Conservation (phyloP, 1,139 yeast genomes). For the Pichia sp. region DNA sequence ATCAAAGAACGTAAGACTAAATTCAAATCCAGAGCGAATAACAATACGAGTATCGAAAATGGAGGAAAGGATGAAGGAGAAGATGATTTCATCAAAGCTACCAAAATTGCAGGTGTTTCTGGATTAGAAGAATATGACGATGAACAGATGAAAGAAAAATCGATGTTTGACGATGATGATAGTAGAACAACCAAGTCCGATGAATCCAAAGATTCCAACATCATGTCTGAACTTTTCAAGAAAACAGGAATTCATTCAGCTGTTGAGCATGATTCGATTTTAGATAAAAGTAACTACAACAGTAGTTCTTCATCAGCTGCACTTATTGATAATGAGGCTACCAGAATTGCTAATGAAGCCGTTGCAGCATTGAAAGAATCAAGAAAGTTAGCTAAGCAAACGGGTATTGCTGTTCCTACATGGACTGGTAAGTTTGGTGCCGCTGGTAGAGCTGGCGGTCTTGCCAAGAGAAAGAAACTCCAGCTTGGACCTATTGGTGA, state of each 20-base stretch:
- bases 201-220: slow-evolving; percentile 42
- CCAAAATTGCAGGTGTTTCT: slow-evolving; percentile 53
- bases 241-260: slow-evolving; percentile 74
- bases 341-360: slow-evolving; percentile 73
- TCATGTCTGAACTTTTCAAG: slow-evolving; percentile 76
- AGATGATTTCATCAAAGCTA: slow-evolving; percentile 51
- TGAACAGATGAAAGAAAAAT: slow-evolving; percentile 34
- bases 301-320: slow-evolving; percentile 18
- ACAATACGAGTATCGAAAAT: background rate
- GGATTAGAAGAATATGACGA: slow-evolving; percentile 50
- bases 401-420: slow-evolving; percentile 82
- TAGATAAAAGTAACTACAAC: slow-evolving; percentile 45
- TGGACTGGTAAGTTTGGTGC: slow-evolving; percentile 94
- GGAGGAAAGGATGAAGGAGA: slow-evolving; percentile 36
- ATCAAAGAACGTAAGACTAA: slow-evolving; percentile 36
- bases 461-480: background rate
- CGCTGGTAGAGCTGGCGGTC: slow-evolving; percentile 50
- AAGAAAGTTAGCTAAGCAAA: slow-evolving; percentile 58
- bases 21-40: slow-evolving; percentile 15
- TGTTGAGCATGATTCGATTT: slow-evolving; percentile 74
- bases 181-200: slow-evolving; percentile 36
- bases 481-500: background rate
- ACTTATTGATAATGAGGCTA: slow-evolving; percentile 74
- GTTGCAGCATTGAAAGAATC: slow-evolving; percentile 71
- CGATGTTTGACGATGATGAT: slow-evolving; percentile 22